Base-by-base conservation (phyloP, 2,329 filamentous ascomycete species). In the Aspergillus hortae region DNA sequence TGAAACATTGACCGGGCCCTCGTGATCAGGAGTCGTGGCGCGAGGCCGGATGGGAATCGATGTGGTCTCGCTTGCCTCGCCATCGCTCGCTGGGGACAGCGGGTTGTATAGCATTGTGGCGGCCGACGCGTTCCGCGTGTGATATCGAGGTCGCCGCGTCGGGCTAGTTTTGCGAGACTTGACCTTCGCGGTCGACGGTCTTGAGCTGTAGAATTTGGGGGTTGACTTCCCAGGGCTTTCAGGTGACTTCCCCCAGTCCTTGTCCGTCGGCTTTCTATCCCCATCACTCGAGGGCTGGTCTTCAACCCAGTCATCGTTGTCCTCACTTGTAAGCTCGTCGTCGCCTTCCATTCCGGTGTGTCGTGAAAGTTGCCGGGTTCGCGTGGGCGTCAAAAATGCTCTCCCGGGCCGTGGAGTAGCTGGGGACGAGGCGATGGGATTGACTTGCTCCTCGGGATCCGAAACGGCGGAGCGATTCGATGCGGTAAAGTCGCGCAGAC, bases 41-140 rank as follows among this genome's bases (percentile, higher is more conserved):
- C 56, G 52, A 17, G 58, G 47, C 32, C 61, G 52, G 19, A 60
- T 44, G 46, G 62, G 59, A 17, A 56, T 56, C 49, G 49, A 62
- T 46, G 47, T 63, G 50, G 56, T 55, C 33, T 63, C 62, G 6
- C 54, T 56, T 65, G 70, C 64, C 70, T 77, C 53, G 67, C 74
- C 40, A 74, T 76, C 41, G 66, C 71, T 62, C 56, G 64, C 52
- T 48, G 69, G 54, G 33, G 54, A 74, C 30, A 84, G 75, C 0
- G 91, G 91, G 32, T 89, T 91, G 72, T 88, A 95, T 1, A 96
- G 76, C 49, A 95, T 91, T 0, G 92, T 96, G 60, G 86, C 90
- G 17, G 85, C 88, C 0, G 92, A 96, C 4, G 87, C 69, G 11
- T 90, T 91, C 35, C 91, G 86, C 50, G 74, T 80, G 62, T 96